A percentile compares a stretch with the other conserved stretches of the same genome.
Evolutionary conservation across 2,329 filamentous ascomycete genomes (phyloP).

Genomic region (Phyllosticta citriasiana): DNA sequence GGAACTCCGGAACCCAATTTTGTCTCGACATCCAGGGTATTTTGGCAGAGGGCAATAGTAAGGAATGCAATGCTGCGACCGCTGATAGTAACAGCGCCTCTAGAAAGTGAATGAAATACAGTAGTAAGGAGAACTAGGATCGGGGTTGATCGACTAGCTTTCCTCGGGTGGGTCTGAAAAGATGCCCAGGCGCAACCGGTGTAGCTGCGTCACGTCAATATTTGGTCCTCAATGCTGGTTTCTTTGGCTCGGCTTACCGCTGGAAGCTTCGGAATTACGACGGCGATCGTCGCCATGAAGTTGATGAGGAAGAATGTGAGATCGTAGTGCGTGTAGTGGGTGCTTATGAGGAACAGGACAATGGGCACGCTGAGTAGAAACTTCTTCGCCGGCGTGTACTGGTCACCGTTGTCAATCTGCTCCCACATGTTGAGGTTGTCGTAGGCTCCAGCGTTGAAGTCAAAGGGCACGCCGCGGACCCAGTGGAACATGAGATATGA

Average conservation of each 20-base stretch:
- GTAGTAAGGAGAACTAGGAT: conserved; percentile 7
- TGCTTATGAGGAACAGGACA: conserved; percentile 88
- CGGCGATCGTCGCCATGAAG: conserved; percentile 80
- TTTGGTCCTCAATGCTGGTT: not conserved
- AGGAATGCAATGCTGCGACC: conserved; percentile 8
- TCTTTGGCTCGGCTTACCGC: conserved; percentile 54
- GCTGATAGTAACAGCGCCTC: conserved; percentile 4
- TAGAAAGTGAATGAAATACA: conserved; percentile 9
- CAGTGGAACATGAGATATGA: conserved; percentile 99
- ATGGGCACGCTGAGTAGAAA: conserved; percentile 93
- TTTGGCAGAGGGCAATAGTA: not conserved
- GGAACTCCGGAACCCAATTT: conserved; percentile 5
- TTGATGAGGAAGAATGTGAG: conserved; percentile 96
- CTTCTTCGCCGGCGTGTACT: conserved; percentile 98
- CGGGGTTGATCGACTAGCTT: conserved; percentile 5
- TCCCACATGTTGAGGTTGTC: conserved; percentile 99
- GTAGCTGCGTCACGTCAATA: conserved; percentile 18
- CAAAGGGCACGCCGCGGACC: conserved; percentile 94
- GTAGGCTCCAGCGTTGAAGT: conserved; percentile 97
- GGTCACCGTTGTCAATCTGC: conserved; percentile 97
- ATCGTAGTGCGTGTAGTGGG: conserved; percentile 98
- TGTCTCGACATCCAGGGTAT: conserved; percentile 6
- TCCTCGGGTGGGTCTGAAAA: conserved; percentile 31
- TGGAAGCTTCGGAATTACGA: conserved; percentile 93
- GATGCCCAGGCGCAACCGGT: conserved; percentile 29